Evolutionary conservation across 2,329 filamentous ascomycete species (phyloP), one percentile per base, ranked within the genome.

Genomic region (Colletotrichum tamarilloi): DNA sequence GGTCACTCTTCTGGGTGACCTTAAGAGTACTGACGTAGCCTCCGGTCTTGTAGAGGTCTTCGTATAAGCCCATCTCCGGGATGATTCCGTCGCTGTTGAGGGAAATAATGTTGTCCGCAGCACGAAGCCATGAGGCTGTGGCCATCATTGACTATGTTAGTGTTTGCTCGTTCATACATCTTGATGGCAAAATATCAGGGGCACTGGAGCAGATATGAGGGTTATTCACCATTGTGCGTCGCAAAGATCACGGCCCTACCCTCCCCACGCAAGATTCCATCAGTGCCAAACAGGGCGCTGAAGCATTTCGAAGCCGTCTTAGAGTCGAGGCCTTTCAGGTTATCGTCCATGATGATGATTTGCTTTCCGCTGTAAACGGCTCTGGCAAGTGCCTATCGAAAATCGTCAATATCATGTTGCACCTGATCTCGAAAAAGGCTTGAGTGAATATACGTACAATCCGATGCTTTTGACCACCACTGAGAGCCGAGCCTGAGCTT

Each of bases 211-310:
- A 53, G 8, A 14, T 6, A 7, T 42, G 11, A 46, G 19, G 7
- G 11, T 7, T 16, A n/a, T 19, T 11, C 53, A 64, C 69, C 65
- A 8, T 72, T 72, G 5, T 86, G 84, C 0, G 85, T 86, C 1
- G 82, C 82, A 6, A 88, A 76, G 0, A 89, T 71, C 0, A 85
- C 82, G 0, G 85, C 86, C 4, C 79, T 79, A 0, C 79, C 77
- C 11, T 79, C 76, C 8, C 76, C 77, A 6, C 82, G 81, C 0
- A 88, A 76, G 0, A 73, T 26, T 1, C 71, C 71, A 0, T 28
- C 35, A 2, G 42, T 7, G 2, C 56, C 67, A 24, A 73, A 52
- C 0, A 73, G 60, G 16, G 60, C 38, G 35, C 49, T 12, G 57
- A 73, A 73, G 55, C 66, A 69, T 9, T 26, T 56, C 3, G 66